These are phyloP conservation scores for Jacaranda mimosifolia DNA, from an alignment of 257 asterid genomes.

Conservation along the genomic window DNA sequence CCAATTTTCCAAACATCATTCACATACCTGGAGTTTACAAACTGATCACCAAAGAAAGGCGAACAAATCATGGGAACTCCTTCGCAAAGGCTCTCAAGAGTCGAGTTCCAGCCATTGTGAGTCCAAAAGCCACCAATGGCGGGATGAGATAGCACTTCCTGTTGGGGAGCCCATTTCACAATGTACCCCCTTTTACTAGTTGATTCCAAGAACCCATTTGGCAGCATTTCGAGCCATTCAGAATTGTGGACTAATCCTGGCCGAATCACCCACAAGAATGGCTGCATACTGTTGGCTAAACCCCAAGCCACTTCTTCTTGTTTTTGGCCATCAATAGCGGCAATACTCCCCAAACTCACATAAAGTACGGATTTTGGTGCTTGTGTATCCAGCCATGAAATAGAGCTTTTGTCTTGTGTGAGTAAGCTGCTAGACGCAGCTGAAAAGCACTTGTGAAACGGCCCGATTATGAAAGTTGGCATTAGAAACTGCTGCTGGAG, in stretches of 20 bases:
- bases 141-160: constrained; percentile 44
- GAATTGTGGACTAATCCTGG: constrained; percentile 41
- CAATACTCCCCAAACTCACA: constrained; percentile 60
- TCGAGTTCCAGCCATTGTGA: constrained; percentile 51
- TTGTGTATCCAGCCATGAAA: constrained; percentile 53
- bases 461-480: constrained; percentile 39
- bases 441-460: constrained; percentile 50
- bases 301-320: constrained; percentile 48
- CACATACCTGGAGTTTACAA: constrained; percentile 50
- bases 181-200: constrained; percentile 38
- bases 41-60: constrained; percentile 48
- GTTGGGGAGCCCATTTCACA: constrained; percentile 54
- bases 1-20: constrained; percentile 52
- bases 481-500: constrained; percentile 22
- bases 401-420: constrained; percentile 47
- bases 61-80: constrained; percentile 55
- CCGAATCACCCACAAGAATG: constrained; percentile 52
- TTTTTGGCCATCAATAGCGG: constrained; percentile 34
- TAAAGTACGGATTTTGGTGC: constrained; percentile 52
- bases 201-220: constrained; percentile 36
- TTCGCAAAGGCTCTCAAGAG: constrained; percentile 46
- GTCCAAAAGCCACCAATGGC: constrained; percentile 48
- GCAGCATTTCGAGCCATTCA: constrained; percentile 39
- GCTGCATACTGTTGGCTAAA: constrained; percentile 42
- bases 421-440: constrained; percentile 47